Percentiles rank a stretch among this genome's conserved stretches.
These are phyloP conservation scores for Tuber borchii DNA, from an alignment of 495 filamentous ascomycete species.

Conservation along the genomic window DNA sequence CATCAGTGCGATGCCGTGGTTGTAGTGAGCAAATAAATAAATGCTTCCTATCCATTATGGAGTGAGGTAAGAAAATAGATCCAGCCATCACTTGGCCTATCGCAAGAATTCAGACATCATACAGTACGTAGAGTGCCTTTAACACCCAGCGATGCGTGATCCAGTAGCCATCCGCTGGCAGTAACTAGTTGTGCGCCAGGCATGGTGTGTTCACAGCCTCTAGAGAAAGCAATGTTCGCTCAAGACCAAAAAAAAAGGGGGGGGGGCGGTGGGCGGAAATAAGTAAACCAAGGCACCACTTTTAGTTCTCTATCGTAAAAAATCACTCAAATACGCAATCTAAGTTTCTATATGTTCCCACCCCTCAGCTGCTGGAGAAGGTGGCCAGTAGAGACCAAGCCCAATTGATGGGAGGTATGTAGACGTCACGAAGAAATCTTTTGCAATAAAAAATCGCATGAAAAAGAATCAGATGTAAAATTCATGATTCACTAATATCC, in stretches of 20 bases:
- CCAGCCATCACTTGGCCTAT: not conserved
- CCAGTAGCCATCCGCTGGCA: not conserved
- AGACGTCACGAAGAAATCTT: no score
- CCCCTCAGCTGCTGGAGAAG: not conserved
- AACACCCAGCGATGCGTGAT: not conserved
- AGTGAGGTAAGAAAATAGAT: not conserved
- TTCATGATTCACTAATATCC: not conserved
- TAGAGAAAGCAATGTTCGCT: not conserved
- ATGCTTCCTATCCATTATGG: no score
- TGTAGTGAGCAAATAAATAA: no score
- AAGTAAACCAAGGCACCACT: not conserved
- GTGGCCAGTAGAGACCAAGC: not conserved
- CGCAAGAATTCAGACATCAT: not conserved
- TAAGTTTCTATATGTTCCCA: not conserved
- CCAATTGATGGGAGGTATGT: not conserved
- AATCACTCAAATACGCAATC: not conserved
- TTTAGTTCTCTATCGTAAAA: not conserved
- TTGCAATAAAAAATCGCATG: not conserved
- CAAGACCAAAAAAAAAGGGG: not conserved
- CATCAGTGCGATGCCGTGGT: no score
- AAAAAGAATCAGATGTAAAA: not conserved
- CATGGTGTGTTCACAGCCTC: not conserved
- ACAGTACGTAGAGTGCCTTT: not conserved
- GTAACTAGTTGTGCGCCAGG: not conserved
- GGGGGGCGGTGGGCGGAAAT: not conserved